Base-by-base conservation (phyloP, 129 eudicot genomes). In the Cynara cardunculus region DNA sequence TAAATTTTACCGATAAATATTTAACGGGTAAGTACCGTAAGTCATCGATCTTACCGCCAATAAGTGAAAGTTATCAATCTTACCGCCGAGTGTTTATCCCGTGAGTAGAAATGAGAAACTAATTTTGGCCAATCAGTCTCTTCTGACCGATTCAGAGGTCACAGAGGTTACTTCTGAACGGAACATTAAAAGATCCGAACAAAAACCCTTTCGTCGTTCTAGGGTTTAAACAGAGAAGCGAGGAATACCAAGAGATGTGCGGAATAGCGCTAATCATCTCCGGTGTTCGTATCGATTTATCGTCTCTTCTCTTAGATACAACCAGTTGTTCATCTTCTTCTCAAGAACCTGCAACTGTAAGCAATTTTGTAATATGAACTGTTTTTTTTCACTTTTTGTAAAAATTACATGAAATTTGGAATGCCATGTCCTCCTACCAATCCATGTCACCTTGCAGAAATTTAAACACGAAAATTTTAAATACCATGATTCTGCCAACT, bases 201-300 rank as follows among this genome's bases (percentile, higher is more conserved):
- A n/a, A 70, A 70, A 35, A 71, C 71, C 65, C 72, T 71, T 25
- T 70, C 64, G n/a, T 18, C 31, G 14, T 24, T 14, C 30, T 69
- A 74, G 85, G 88, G 88, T 82, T 82, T 82, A 28, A 70, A 37
- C 73, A 37, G 18, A 1, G 68, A 80, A 69, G 53, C 77, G 62
- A 27, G 8, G 21, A 77, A 21, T 31, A 32, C 74, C 64, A 25
- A 75, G 79, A 76, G 69, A 95, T 95, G 99, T 95, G 99, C 56
- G 99, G 99, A 28, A 95, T 95, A 31, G 89, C 93, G 21, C 21
- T 95, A 71, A 82, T 95, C 21, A 71, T 92, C 5, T 86, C 88
- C 25, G 99, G 93, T 56, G 80, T 96, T 71, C 78, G 80, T 25
- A 69, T 96, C 30, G 84, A 89, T 76, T 72, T 85, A 72, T 84